Base-by-base conservation (phyloP, 306 rosid genomes). In the Lablab purpureus region DNA sequence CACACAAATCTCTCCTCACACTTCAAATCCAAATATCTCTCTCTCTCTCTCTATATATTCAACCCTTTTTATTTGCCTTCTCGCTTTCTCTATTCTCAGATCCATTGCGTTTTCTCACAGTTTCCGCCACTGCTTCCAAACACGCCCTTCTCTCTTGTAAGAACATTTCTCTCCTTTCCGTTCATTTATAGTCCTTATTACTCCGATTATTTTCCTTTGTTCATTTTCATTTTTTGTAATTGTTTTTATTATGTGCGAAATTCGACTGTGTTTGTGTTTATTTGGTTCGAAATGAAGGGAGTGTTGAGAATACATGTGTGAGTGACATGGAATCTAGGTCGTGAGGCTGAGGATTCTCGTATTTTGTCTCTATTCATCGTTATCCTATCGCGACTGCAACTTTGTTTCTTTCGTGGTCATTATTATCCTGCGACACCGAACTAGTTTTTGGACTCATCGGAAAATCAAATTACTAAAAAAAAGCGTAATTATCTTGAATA, bases 91-190 rank as follows among this genome's bases (percentile, higher is more conserved):
- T 17, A 0, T 75, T 83, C 75, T 22, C 71, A 83, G 83, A 77
- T 83, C 86, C 79, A 52, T 71, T 77, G 70, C 79, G 63, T 71
- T 21, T 0, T 69, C 55, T 36, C 76, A 1, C 5, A 54, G 1
- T 50, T 10, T 56, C 74, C 7, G 2, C 68, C 7, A 13, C 75
- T 73, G 10, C 27, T 0, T 63, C 66, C 73, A 46, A 58, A 45
- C 13, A 40, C 45, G 43, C 46, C 7, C 23, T 34, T 45, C 36
- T 68, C 76, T 41, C 74, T 70, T 36, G 85, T 82, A 82, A 82
- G 67, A 59, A 27, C 4, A 51, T 30, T 2, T 0, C 23, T 34
- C 23, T 18, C 77, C 4, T 14, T 6, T 41, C n/a, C 30, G 4
- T 60, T 75, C 71, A 59, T 47, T 22, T 27, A 2, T 19, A 13